phyloP scores from a whole-genome alignment of 2,329 filamentous ascomycete species.

The Xylariales sp. region DNA sequence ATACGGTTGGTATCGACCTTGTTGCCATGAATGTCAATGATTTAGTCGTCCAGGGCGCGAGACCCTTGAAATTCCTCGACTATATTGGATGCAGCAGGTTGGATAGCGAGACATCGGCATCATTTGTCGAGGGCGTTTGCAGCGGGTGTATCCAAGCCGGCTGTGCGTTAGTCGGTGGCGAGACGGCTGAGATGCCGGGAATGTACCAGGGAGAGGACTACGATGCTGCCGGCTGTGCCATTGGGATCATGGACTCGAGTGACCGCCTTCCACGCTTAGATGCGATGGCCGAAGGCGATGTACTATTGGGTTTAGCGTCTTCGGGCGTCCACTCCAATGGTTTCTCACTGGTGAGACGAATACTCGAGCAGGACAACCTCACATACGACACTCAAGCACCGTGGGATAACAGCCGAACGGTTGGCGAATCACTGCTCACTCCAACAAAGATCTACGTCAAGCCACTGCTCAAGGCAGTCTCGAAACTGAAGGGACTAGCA shows the following conservation, averaged over 20 bases:
- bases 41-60: constrained; percentile 89
- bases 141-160: constrained; percentile 78
- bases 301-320: constrained; percentile 80
- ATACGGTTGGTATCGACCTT: constrained; percentile 92
- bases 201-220: constrained; percentile 88
- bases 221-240: constrained; percentile 85
- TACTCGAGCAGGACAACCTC: constrained; percentile 70
- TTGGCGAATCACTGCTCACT: constrained; percentile 76
- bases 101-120: constrained; percentile 68
- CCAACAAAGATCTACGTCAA: constrained; percentile 94
- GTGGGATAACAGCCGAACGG: constrained; percentile 57
- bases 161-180: constrained; percentile 90
- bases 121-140: constrained; percentile 89
- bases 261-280: constrained; percentile 70
- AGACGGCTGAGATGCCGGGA: constrained; percentile 97
- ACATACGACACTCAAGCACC: constrained; percentile 69
- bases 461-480: constrained; percentile 62
- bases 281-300: constrained; percentile 75
- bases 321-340: constrained; percentile 93
- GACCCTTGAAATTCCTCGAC: constrained; percentile 94
- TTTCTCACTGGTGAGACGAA: constrained; percentile 91
- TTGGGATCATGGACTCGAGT: constrained; percentile 71
- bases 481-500: constrained; percentile 80
- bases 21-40: constrained; percentile 99
- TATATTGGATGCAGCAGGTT: constrained; percentile 94